Evolutionary conservation across 148 eudicot genomes (phyloP).

Genomic region (Gaultheria prostrata): DNA sequence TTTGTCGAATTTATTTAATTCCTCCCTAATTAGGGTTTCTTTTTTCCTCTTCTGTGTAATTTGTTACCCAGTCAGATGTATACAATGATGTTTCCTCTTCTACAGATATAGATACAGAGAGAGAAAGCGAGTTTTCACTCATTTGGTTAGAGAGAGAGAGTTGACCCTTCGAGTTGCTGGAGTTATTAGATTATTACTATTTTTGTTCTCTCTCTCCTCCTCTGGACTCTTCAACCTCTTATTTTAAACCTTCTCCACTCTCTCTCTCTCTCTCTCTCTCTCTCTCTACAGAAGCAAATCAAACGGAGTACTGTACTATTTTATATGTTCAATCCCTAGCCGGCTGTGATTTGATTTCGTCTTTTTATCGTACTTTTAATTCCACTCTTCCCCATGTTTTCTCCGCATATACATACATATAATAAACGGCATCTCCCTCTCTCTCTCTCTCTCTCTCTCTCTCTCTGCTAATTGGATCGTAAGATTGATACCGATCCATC

Average conservation of each 20-base stretch:
- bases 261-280: slow-evolving; percentile 8
- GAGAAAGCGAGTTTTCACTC: slow-evolving; percentile 8
- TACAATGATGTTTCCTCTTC: neutral
- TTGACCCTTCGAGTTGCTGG: slow-evolving; percentile 18
- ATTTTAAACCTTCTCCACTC: neutral
- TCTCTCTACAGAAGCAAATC: slow-evolving; percentile 13
- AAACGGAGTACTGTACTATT: neutral
- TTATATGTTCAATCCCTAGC: neutral
- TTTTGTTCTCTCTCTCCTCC: neutral
- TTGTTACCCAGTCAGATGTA: neutral
- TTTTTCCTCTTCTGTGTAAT: neutral
- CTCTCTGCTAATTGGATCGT: neutral
- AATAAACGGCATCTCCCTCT: neutral
- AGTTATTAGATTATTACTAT: slow-evolving; percentile 1
- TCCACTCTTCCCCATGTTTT: neutral
- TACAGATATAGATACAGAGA: neutral
- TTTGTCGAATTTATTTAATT: no score
- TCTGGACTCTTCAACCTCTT: neutral
- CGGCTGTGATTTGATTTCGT: neutral
- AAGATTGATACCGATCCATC: slow-evolving; percentile 14
- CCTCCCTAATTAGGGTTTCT: neutral
- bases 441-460: neutral
- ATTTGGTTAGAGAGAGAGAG: neutral
- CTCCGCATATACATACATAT: neutral
- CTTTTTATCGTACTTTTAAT: neutral